A percentile compares a stretch with the other conserved stretches of the same genome.
phyloP scores from a whole-genome alignment of 2,329 filamentous ascomycete species.

The Chrysoporthe deuterocubensis region DNA sequence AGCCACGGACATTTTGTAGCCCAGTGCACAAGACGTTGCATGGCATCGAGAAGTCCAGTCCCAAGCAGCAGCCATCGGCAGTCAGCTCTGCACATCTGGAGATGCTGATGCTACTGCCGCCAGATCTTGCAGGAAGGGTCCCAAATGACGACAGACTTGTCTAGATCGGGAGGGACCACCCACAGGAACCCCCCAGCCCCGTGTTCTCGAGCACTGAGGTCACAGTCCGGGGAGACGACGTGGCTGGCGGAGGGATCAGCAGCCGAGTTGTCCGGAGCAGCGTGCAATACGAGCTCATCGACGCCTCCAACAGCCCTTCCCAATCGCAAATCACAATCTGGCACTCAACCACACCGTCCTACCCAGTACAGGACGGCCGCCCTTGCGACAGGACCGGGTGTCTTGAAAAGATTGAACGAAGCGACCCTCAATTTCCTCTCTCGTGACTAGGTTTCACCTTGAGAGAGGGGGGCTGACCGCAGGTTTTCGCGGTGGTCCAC shows the following conservation, averaged over 20 bases:
- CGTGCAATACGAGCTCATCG: neutral
- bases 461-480: neutral
- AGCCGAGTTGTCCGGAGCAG: neutral
- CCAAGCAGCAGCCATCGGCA: neutral
- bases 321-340: no score
- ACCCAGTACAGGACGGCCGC: neutral
- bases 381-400: neutral
- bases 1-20: neutral
- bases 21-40: neutral
- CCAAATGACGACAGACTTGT: neutral
- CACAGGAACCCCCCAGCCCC: neutral
- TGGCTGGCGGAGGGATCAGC: slow-evolving; percentile 7
- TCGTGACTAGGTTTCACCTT: neutral
- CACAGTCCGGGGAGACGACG: neutral
- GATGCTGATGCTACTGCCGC: neutral
- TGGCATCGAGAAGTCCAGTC: no score
- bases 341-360: no score
- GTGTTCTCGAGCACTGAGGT: neutral
- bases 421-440: neutral
- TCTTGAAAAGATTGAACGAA: neutral
- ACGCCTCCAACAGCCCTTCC: neutral
- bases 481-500: neutral
- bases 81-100: neutral
- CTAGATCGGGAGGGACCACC: no score
- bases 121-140: neutral